Percentiles rank a stretch among this genome's conserved stretches.
Conservation (phyloP, 2,329 filamentous ascomycete genomes). For the Coleophoma eucalyptorum region DNA sequence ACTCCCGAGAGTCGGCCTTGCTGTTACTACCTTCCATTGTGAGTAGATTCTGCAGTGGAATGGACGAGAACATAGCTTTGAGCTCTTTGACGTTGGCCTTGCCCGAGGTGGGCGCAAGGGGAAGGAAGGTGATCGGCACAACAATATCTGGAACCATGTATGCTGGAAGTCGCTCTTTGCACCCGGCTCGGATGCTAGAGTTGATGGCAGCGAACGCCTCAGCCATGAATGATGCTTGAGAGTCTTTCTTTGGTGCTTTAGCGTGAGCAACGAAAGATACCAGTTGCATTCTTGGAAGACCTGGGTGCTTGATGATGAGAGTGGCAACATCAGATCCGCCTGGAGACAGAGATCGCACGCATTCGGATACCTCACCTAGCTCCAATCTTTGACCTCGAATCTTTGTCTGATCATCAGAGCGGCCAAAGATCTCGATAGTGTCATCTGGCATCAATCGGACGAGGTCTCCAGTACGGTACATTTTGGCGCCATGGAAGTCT, state of each 20-base stretch:
- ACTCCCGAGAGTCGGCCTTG: slow-evolving; percentile 6
- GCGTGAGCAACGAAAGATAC: slow-evolving; percentile 23
- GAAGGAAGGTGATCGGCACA: slow-evolving; percentile 22
- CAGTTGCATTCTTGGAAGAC: slow-evolving; percentile 23
- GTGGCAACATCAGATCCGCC: slow-evolving; percentile 23
- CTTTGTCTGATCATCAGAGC: slow-evolving; percentile 62
- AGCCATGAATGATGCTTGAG: background rate
- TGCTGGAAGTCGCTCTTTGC: slow-evolving; percentile 20
- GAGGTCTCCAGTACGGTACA: slow-evolving; percentile 46
- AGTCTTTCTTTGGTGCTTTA: background rate
- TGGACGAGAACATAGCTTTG: slow-evolving; percentile 20
- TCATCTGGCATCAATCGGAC: slow-evolving; percentile 48
- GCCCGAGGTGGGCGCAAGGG: slow-evolving; percentile 24
- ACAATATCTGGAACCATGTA: slow-evolving; percentile 27
- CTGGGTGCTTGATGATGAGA: slow-evolving; percentile 25
- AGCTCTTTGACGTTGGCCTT: slow-evolving; percentile 30
- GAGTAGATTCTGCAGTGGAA: slow-evolving; percentile 21
- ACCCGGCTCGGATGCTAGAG: slow-evolving; percentile 21
- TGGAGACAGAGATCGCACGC: slow-evolving; percentile 20
- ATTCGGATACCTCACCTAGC: slow-evolving; percentile 17
- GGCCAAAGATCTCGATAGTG: slow-evolving; percentile 50
- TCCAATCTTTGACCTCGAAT: slow-evolving; percentile 13
- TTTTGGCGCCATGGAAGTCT: slow-evolving; percentile 10
- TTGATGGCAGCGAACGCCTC: background rate
- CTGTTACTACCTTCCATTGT: slow-evolving; percentile 12